Evolutionary conservation across 768 basidiomycete species (phyloP).

Genomic region (Kwoniella pini): DNA sequence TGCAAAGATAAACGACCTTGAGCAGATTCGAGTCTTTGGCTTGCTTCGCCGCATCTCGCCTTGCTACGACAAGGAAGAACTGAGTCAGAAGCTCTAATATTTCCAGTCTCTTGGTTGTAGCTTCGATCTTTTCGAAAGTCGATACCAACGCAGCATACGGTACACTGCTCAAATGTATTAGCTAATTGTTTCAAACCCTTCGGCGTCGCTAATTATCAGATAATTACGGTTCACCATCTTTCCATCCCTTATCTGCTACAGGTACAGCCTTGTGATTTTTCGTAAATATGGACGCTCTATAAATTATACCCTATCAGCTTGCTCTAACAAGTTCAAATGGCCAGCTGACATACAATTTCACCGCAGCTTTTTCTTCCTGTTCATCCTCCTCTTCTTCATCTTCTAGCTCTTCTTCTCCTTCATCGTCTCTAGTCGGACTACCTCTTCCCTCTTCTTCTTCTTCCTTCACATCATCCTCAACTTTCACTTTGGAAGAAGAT

Average conservation of each 20-base stretch:
- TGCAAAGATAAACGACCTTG: conserved; percentile 90
- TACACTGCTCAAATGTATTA: conserved; percentile 61
- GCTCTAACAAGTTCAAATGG: background rate
- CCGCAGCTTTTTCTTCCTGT: conserved; percentile 58
- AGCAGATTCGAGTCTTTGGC: conserved; percentile 66
- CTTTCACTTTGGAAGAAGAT: conserved; percentile 18
- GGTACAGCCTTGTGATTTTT: conserved; percentile 40
- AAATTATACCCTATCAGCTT: conserved; percentile 5
- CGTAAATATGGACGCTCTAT: conserved; percentile 48
- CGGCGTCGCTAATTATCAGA: background rate
- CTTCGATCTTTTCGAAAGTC: conserved; percentile 83
- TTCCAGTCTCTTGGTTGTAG: conserved; percentile 91
- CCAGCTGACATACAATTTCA: conserved; percentile 62
- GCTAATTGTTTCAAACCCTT: background rate
- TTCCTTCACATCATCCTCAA: conserved; percentile 24
- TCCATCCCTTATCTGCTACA: conserved; percentile 69
- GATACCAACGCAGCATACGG: conserved; percentile 92
- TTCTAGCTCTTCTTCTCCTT: conserved; percentile 54
- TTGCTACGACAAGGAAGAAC: conserved; percentile 86
- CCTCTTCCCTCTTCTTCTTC: conserved; percentile 12
- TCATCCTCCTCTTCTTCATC: conserved; percentile 51
- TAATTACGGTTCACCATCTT: conserved; percentile 76
- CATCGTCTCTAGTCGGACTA: conserved; percentile 52
- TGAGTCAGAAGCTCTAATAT: conserved; percentile 85
- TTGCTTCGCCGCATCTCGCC: conserved; percentile 74